phyloP scores from a whole-genome alignment of 2,329 filamentous ascomycete genomes.

The Fusarium sororula region DNA sequence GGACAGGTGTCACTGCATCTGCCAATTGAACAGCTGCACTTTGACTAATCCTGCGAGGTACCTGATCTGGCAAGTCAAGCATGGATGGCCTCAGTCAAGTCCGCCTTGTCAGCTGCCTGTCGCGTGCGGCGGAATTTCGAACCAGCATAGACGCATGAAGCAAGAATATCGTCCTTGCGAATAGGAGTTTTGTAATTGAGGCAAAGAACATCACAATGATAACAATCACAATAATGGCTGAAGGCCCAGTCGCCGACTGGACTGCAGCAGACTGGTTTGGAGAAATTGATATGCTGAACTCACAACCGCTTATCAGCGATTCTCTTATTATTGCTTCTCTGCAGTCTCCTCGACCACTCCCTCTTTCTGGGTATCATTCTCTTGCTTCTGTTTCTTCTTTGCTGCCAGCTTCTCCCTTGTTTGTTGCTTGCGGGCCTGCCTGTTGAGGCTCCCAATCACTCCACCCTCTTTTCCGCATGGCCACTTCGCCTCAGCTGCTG shows the following conservation, averaged over 20 bases:
- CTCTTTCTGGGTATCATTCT: conserved; percentile 36
- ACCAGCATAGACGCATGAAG: conserved; percentile 1
- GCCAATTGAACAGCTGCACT: conserved; percentile 29
- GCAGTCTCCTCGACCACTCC: conserved; percentile 19
- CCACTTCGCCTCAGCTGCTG: conserved; percentile 70
- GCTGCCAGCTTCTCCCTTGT: conserved; percentile 62
- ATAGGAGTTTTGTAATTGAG: conserved; percentile 1
- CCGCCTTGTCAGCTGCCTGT: conserved; percentile 34
- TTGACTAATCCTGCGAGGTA: conserved; percentile 23
- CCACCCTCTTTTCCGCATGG: conserved; percentile 64
- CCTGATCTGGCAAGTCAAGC: conserved; percentile 28
- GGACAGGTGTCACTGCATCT: conserved; percentile 35
- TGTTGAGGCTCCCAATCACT: conserved; percentile 63
- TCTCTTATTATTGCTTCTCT: conserved; percentile 28
- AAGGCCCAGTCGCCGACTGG: background rate
- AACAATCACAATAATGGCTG: conserved; percentile 3
- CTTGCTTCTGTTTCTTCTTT: conserved; percentile 55
- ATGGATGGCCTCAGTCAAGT: conserved; percentile 19
- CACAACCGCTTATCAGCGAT: background rate
- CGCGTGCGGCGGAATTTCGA: conserved; percentile 4
- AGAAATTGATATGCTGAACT: background rate
- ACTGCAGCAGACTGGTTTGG: background rate
- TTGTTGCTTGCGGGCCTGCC: conserved; percentile 64
- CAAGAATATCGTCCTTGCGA: background rate
- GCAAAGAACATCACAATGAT: background rate